These are phyloP conservation scores for Curvularia spicifera DNA, from an alignment of 2,329 filamentous ascomycete genomes.

Conservation along the genomic window DNA sequence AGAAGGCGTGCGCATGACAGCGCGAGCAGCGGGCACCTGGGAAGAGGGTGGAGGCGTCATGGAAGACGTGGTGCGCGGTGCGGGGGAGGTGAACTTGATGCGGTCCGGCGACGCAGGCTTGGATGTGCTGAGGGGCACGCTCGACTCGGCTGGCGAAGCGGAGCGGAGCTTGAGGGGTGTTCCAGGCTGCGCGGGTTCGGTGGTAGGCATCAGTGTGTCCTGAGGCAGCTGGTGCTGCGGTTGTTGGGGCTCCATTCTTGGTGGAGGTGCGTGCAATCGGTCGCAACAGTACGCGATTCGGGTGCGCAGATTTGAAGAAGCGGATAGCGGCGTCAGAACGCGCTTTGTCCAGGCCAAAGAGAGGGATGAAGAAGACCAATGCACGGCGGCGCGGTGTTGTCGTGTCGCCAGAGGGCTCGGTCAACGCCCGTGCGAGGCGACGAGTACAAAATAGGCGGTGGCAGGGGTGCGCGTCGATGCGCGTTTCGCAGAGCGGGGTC, in stretches of 20 bases:
- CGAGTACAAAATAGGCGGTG: conserved; percentile 20
- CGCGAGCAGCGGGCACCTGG: conserved; percentile 56
- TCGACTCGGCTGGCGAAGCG: conserved; percentile 31
- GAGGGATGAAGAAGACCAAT: conserved; percentile 5
- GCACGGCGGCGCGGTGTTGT: neutral
- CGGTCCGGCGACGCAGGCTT: conserved; percentile 35
- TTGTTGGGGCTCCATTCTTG: conserved; percentile 41
- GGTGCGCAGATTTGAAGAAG: conserved; percentile 22
- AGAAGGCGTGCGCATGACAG: conserved; percentile 56
- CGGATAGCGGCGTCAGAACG: conserved; percentile 6
- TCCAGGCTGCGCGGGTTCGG: conserved; percentile 37
- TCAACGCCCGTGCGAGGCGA: conserved; percentile 9
- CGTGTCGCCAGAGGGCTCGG: conserved; percentile 6
- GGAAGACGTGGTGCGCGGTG: conserved; percentile 56
- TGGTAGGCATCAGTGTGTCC: conserved; percentile 42
- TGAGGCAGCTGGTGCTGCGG: conserved; percentile 34
- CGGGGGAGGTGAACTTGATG: conserved; percentile 47
- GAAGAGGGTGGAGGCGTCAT: conserved; percentile 70
- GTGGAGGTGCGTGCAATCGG: conserved; percentile 27
- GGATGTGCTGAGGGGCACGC: conserved; percentile 22
- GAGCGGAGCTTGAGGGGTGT: conserved; percentile 36
- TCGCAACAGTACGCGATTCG: conserved; percentile 35
- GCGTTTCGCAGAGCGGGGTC: conserved; percentile 25
- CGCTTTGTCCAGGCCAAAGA: conserved; percentile 9
- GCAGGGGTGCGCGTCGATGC: conserved; percentile 30